phyloP scores from a whole-genome alignment of 2,329 filamentous ascomycete genomes.

The Claviceps purpurea region DNA sequence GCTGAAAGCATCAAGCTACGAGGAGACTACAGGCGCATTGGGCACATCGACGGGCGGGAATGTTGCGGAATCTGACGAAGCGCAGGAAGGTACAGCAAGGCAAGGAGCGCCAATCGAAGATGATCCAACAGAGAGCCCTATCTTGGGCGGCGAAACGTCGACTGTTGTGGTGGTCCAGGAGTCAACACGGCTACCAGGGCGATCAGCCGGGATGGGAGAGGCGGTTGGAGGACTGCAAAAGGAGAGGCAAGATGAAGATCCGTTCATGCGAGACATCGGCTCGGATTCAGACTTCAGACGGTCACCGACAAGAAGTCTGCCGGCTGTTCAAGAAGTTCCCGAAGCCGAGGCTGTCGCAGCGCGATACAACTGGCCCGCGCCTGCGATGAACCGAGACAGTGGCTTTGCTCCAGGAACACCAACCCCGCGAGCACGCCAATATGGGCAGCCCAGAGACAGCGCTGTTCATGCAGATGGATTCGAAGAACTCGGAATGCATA shows the following conservation, averaged over 20 bases:
- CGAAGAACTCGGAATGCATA: slow-evolving; percentile 20
- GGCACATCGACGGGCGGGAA: slow-evolving; percentile 8
- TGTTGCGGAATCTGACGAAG: slow-evolving; percentile 10
- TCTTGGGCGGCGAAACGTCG: slow-evolving; percentile 19
- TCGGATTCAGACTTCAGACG: slow-evolving; percentile 26
- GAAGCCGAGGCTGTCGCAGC: slow-evolving; percentile 28
- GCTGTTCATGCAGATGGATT: slow-evolving; percentile 41
- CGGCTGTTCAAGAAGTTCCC: slow-evolving; percentile 37
- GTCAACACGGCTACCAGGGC: slow-evolving; percentile 16
- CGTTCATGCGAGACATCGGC: slow-evolving; percentile 10
- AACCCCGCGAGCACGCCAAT: slow-evolving; percentile 22
- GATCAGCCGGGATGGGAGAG: slow-evolving; percentile 18
- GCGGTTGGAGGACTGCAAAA: slow-evolving; percentile 17
- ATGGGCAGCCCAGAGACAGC: slow-evolving; percentile 36
- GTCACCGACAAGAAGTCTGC: slow-evolving; percentile 30
- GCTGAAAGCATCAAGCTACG: not conserved
- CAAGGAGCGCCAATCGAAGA: slow-evolving; percentile 14
- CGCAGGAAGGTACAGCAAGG: slow-evolving; percentile 12
- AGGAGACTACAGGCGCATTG: slow-evolving; percentile 7
- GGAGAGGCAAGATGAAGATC: slow-evolving; percentile 16
- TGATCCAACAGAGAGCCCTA: slow-evolving; percentile 24
- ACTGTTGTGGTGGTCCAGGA: slow-evolving; percentile 6
- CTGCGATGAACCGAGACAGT: slow-evolving; percentile 25
- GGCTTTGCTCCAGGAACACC: slow-evolving; percentile 28
- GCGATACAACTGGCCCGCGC: slow-evolving; percentile 12